A percentile compares a stretch with the other conserved stretches of the same genome.
These are phyloP conservation scores for Maudiozyma bulderi DNA, from an alignment of 805 yeast genomes.

Conservation along the genomic window DNA sequence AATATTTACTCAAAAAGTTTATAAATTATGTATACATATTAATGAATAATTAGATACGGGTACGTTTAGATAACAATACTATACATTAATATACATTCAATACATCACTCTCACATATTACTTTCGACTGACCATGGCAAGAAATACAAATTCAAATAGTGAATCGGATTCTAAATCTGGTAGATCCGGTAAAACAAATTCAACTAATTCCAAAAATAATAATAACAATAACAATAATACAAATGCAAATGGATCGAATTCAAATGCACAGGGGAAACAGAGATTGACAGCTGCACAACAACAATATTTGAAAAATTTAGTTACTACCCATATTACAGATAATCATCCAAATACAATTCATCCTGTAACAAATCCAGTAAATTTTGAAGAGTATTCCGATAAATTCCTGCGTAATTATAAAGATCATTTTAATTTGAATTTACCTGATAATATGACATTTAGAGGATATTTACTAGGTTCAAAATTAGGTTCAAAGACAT, in stretches of 20 bases:
- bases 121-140: conserved; percentile 8
- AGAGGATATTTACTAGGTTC: conserved; percentile 64
- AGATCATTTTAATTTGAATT: conserved; percentile 43
- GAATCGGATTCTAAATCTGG: conserved; percentile 22
- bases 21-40: no score
- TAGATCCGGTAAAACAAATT: conserved; percentile 3
- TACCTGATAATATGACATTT: conserved; percentile 53
- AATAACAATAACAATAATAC: background rate
- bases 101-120: no score
- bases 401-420: conserved; percentile 62
- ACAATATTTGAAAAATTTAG: conserved; percentile 52
- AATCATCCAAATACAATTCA: conserved; percentile 58
- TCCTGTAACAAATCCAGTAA: conserved; percentile 35
- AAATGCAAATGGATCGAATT: background rate
- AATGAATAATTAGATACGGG: no score
- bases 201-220: conserved; percentile 2
- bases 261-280: conserved; percentile 3
- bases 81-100: no score
- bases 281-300: conserved; percentile 54
- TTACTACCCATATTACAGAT: conserved; percentile 59
- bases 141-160: conserved; percentile 19
- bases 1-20: no score
- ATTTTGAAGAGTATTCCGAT: conserved; percentile 56
- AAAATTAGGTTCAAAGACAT: conserved; percentile 64
- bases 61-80: no score